phyloP scores from a whole-genome alignment of 1,284 basidiomycete genomes.

The Pulveroboletus sp. region DNA sequence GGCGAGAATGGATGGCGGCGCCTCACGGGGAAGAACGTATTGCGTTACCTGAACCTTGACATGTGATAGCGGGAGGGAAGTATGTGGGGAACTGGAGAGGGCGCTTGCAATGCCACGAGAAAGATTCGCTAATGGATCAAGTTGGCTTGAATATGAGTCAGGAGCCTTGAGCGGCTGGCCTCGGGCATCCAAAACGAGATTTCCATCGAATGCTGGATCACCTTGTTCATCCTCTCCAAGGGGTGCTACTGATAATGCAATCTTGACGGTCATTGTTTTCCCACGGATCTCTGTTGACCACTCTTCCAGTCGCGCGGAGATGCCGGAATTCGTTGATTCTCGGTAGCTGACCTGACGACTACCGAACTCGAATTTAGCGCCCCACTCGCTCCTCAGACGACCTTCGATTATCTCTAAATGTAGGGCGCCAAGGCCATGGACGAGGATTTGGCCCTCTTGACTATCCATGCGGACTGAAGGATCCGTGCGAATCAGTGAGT shows the following conservation, averaged over 20 bases:
- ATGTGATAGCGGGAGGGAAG: conserved; percentile 65
- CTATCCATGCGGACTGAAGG: conserved; percentile 78
- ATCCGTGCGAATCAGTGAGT: conserved; percentile 79
- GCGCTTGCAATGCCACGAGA: conserved; percentile 67
- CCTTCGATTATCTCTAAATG: conserved; percentile 88
- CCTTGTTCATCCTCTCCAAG: conserved; percentile 57
- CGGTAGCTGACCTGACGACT: conserved; percentile 78
- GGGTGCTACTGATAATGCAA: conserved; percentile 55
- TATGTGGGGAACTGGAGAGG: conserved; percentile 75
- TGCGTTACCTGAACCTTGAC: conserved; percentile 56
- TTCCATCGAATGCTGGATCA: conserved; percentile 72
- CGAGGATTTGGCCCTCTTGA: conserved; percentile 80
- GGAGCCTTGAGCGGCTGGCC: conserved; percentile 56
- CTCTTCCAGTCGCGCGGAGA: conserved; percentile 35
- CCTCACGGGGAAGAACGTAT: conserved; percentile 44
- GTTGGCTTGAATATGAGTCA: conserved; percentile 47
- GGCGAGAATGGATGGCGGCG: conserved; percentile 54
- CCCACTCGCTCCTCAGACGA: conserved; percentile 79
- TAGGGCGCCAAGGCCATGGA: conserved; percentile 83
- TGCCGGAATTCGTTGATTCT: conserved; percentile 57
- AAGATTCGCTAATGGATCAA: conserved; percentile 50
- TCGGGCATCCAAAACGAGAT: conserved; percentile 58
- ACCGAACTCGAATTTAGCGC: conserved; percentile 77
- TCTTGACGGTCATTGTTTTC: conserved; percentile 45
- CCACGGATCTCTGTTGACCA: conserved; percentile 69